phyloP scores from a whole-genome alignment of 306 rosid species.

The Pyrus communis region DNA sequence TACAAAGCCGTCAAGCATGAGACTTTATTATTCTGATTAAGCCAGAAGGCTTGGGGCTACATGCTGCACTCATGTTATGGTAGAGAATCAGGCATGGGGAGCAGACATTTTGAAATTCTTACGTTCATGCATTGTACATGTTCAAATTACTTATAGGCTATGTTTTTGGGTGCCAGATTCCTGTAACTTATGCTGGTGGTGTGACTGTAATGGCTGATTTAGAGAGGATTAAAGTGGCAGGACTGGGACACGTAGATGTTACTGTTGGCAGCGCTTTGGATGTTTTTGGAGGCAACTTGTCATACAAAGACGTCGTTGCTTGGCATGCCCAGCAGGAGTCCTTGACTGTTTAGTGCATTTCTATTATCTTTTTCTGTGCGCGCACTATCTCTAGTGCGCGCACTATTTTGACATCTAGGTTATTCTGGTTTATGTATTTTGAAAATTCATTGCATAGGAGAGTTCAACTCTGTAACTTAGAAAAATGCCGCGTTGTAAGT shows the following conservation, averaged over 20 bases:
- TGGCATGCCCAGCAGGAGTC: conserved; percentile 66
- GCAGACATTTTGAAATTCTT: neutral
- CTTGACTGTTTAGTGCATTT: conserved; percentile 22
- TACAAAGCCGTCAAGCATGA: neutral
- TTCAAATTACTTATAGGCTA: neutral
- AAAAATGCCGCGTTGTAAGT: neutral
- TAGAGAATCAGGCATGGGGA: neutral
- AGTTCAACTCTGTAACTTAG: neutral
- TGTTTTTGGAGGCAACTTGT: conserved; percentile 64
- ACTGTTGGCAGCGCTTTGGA: conserved; percentile 89
- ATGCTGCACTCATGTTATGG: neutral
- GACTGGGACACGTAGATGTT: conserved; percentile 64
- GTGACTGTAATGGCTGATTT: conserved; percentile 77
- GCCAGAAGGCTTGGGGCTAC: neutral
- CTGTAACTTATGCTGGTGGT: conserved; percentile 89
- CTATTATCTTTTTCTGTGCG: neutral
- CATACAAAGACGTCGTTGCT: conserved; percentile 62
- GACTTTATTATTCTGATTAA: neutral
- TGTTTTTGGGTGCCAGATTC: conserved; percentile 49
- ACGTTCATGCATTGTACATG: neutral
- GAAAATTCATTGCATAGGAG: neutral
- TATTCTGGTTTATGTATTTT: neutral
- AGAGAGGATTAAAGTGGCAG: conserved; percentile 70
- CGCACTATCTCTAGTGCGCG: neutral
- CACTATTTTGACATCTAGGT: neutral